phyloP scores from a whole-genome alignment of 2,329 filamentous ascomycete genomes.

The Fusarium dlaminii region DNA sequence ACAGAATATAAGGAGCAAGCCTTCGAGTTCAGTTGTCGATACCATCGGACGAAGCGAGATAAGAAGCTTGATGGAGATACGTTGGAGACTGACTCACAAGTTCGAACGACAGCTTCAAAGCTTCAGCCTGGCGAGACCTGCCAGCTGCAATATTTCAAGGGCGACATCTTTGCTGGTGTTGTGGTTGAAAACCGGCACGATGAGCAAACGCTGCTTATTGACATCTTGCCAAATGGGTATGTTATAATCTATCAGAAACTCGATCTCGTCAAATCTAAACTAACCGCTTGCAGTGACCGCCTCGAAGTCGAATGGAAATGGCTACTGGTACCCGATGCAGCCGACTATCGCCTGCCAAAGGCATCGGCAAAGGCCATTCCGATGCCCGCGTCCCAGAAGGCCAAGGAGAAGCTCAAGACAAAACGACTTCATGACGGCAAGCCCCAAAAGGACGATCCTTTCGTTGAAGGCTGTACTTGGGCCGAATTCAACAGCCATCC shows the following conservation, averaged over 20 bases:
- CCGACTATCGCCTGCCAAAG: slow-evolving; percentile 77
- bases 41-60: slow-evolving; percentile 88
- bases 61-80: slow-evolving; percentile 75
- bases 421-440: slow-evolving; percentile 69
- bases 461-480: slow-evolving; percentile 76
- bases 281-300: slow-evolving; percentile 68
- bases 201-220: slow-evolving; percentile 80
- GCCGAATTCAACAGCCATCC: slow-evolving; percentile 79
- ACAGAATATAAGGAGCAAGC: slow-evolving; percentile 92
- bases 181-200: slow-evolving; percentile 83
- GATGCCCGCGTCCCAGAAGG: slow-evolving; percentile 71
- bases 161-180: slow-evolving; percentile 90
- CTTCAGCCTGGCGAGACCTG: slow-evolving; percentile 80
- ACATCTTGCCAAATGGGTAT: slow-evolving; percentile 86
- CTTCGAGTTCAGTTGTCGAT: slow-evolving; percentile 93
- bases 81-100: slow-evolving; percentile 75
- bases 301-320: slow-evolving; percentile 88
- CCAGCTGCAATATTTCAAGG: slow-evolving; percentile 84
- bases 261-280: slow-evolving; percentile 28
- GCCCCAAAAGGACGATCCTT: slow-evolving; percentile 72
- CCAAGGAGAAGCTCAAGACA: slow-evolving; percentile 73
- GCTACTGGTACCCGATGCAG: slow-evolving; percentile 76
- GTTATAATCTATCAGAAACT: slow-evolving; percentile 44
- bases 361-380: slow-evolving; percentile 78
- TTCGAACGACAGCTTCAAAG: slow-evolving; percentile 73